Evolutionary conservation across 805 yeast genomes (phyloP), one percentile per base, ranked within the genome.

Genomic region (Millerozyma acaciae): DNA sequence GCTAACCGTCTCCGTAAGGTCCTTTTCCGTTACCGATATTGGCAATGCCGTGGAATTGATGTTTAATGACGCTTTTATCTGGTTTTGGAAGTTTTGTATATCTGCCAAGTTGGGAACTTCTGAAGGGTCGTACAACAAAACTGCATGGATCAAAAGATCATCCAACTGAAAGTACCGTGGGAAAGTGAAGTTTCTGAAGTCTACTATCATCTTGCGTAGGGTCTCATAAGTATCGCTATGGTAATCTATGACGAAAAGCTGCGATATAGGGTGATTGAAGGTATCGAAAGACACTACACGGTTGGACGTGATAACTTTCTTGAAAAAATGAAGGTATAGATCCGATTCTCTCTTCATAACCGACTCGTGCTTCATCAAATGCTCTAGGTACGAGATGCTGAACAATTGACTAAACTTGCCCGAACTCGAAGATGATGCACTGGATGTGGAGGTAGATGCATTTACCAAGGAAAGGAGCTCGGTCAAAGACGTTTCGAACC

Each of bases 261-360:
- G 83, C 2, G 85, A 72, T 2, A 87, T 74, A 0, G 97, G 97
- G 51, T 89, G 96, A 44, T 84, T 80, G 54, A 88, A 79, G 4
- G 87, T 80, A 55, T 90, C 97, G 51, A 84, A 86, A 2, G 90
- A 79, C 2, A 85, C 76, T 6, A 84, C 58, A 6, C 70, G 69
- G 9, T 75, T 70, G 8, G 82, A 68, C 3, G 86, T 70, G 6
- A 83, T 62, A 26, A 83, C 49, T 42, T 76, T 72, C 19, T 78
- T 68, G 43, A 83, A 68, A 42, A 78, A 68, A 32, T 71, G 73
- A 40, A 75, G 60, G 50, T 80, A 85, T 7, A 80, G 45, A 32
- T 64, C 60, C 3, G 46, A 44, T 9, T 55, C 50, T 21, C 33
- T 10, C 6, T 24, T 16, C 24, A 18, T 13, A 4, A 18, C 22